Base-by-base conservation (phyloP, 345 rosid species). In the Populus pruinosa region DNA sequence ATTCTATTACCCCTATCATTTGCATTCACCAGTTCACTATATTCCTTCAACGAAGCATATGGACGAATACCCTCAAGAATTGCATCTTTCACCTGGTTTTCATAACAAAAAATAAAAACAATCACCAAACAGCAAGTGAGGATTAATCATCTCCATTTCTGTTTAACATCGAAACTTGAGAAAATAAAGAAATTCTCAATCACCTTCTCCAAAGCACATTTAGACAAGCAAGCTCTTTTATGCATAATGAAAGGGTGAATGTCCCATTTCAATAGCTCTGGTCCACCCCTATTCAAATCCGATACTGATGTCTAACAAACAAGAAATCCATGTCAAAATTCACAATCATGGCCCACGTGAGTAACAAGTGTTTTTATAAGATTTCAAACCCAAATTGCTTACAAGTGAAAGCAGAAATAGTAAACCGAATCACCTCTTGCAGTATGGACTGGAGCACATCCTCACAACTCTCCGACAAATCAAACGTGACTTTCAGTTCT, bases 171-270 rank as follows among this genome's bases (percentile, higher is more conserved):
- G 65, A 29, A 77, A 78, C 55, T 68, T 33, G 4, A 39, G 35
- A 29, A 56, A 66, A 43, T 16, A 62, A 56, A 78, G 3, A 76
- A 72, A 31, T 44, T 53, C 16, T 5, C 21, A 35, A n/a, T 80
- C 56, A 87, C 96, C 88, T 82, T 79, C 66, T 85, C 85, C 47
- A 89, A 77, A 66, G 83, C 64, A 76, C 88, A 83, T 81, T 83
- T 85, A 44, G 90, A 89, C 83, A 87, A 74, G 25, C 79, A 71
- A 77, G 86, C 81, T 76, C 89, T 86, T 82, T 90, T 91, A 64
- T 87, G 87, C 68, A n/a, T 21, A 50, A 89, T 71, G 78, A 91
- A 91, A 65, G 83, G 82, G 33, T 63, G 77, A 75, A 85, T 70
- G 79, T 90, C 89, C 91, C 86, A 86, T 77, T 85, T 86, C 76